phyloP scores from a whole-genome alignment of 331 rosid species.

The Quercus phellos region DNA sequence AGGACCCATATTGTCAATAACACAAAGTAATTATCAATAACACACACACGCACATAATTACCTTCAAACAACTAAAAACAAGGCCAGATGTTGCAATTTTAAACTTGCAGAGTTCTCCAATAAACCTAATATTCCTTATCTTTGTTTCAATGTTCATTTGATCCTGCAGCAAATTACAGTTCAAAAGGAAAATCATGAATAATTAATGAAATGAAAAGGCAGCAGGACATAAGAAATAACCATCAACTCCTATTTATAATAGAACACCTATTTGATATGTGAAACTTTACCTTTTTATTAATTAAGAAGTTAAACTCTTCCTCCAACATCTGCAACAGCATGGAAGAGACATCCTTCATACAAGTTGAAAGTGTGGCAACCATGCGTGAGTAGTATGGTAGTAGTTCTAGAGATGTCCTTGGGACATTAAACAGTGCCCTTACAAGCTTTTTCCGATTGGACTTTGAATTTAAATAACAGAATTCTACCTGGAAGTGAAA shows the following conservation, averaged over 20 bases:
- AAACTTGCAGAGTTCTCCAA: slow-evolving; percentile 99
- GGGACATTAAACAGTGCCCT: slow-evolving; percentile 96
- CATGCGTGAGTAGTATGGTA: slow-evolving; percentile 94
- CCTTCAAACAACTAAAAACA: slow-evolving; percentile 97
- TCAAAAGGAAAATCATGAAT: slow-evolving; percentile 6
- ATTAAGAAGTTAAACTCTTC: slow-evolving; percentile 95
- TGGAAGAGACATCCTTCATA: slow-evolving; percentile 89
- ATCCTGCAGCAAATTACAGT: slow-evolving; percentile 57
- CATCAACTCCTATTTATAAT: slow-evolving; percentile 5
- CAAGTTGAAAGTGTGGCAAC: slow-evolving; percentile 93
- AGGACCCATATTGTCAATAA: background rate
- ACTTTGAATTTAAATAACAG: slow-evolving; percentile 92
- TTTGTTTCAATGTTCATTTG: slow-evolving; percentile 99
- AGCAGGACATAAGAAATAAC: slow-evolving; percentile 8
- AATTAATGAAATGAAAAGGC: background rate
- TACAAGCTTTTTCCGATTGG: slow-evolving; percentile 85
- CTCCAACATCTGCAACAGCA: slow-evolving; percentile 88
- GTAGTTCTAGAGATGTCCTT: slow-evolving; percentile 90
- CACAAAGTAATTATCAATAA: background rate
- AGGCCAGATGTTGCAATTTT: slow-evolving; percentile 81
- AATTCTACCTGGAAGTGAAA: slow-evolving; percentile 71
- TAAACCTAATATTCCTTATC: slow-evolving; percentile 93
- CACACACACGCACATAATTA: slow-evolving; percentile 9
- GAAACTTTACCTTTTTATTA: slow-evolving; percentile 75
- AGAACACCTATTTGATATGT: background rate